Evolutionary conservation across 2,329 filamentous ascomycete species (phyloP).

Genomic region (Magnaporthiopsis rhizophila): DNA sequence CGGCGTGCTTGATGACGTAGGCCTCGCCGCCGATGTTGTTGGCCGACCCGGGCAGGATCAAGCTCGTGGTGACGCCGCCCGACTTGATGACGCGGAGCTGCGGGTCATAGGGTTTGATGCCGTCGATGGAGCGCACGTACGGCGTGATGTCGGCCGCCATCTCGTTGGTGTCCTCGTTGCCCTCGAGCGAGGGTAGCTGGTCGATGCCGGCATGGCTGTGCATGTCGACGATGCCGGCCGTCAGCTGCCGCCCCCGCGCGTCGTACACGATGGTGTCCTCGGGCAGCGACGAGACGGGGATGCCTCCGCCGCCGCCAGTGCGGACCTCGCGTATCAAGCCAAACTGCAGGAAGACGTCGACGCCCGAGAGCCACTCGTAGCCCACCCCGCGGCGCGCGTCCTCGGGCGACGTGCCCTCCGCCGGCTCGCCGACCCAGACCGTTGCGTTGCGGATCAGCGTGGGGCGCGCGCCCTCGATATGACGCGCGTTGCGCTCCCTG

Average conservation of each 20-base stretch:
- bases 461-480: conserved; percentile 44
- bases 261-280: conserved; percentile 44
- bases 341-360: conserved; percentile 53
- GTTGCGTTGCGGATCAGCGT: conserved; percentile 60
- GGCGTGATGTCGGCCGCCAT: conserved; percentile 57
- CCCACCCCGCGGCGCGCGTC: conserved; percentile 51
- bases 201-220: conserved; percentile 58
- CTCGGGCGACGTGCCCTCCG: conserved; percentile 38
- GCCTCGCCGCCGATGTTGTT: conserved; percentile 69
- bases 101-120: conserved; percentile 52
- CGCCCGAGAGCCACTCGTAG: conserved; percentile 45
- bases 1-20: conserved; percentile 59
- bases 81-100: conserved; percentile 64
- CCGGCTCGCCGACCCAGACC: conserved; percentile 58
- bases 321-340: conserved; percentile 53
- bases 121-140: conserved; percentile 60
- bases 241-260: conserved; percentile 52
- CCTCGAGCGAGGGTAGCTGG: conserved; percentile 45
- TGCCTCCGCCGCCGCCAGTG: conserved; percentile 38
- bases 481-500: conserved; percentile 53
- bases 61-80: conserved; percentile 61
- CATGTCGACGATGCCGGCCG: conserved; percentile 63
- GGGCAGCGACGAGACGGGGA: conserved; percentile 33
- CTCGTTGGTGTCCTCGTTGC: conserved; percentile 56
- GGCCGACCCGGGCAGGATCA: conserved; percentile 60